Evolutionary conservation across 2,329 filamentous ascomycete species (phyloP).

Genomic region (Pleurostoma richardsiae): DNA sequence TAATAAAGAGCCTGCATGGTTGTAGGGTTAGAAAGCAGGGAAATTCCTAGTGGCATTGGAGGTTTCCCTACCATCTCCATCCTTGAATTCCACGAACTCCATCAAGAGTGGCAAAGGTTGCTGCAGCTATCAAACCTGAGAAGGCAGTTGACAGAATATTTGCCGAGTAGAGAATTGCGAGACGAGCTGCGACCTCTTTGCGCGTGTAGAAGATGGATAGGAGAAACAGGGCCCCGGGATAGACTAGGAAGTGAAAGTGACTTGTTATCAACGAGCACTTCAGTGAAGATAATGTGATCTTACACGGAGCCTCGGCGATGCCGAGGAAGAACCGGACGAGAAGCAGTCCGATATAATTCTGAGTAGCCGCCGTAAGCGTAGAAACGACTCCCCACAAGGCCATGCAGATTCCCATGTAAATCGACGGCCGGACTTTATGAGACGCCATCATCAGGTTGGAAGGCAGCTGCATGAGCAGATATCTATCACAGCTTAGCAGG

Average conservation of each 20-base stretch:
- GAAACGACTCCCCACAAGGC: slow-evolving; percentile 34
- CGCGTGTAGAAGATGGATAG: slow-evolving; percentile 60
- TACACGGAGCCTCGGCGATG: slow-evolving; percentile 30
- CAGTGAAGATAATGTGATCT: background rate
- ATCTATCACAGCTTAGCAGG: slow-evolving; percentile 15
- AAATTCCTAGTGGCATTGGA: no score
- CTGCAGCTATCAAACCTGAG: slow-evolving; percentile 58
- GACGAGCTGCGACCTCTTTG: slow-evolving; percentile 58
- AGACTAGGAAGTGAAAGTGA: slow-evolving; percentile 10
- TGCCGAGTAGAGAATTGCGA: slow-evolving; percentile 53
- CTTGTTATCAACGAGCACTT: background rate
- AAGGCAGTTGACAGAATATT: slow-evolving; percentile 64
- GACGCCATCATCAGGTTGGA: slow-evolving; percentile 37
- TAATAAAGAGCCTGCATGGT: slow-evolving; percentile 13
- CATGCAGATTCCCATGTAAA: slow-evolving; percentile 26
- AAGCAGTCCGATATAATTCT: slow-evolving; percentile 35
- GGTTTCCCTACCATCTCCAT: slow-evolving; percentile 28
- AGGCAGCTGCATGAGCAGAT: slow-evolving; percentile 40
- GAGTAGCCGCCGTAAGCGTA: slow-evolving; percentile 32
- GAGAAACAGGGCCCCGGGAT: slow-evolving; percentile 41
- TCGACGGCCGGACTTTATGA: slow-evolving; percentile 24
- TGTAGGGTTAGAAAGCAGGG: no score
- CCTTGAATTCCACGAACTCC: slow-evolving; percentile 24
- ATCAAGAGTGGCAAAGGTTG: slow-evolving; percentile 55
- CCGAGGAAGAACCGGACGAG: slow-evolving; percentile 35